Conservation (phyloP, 805 yeast genomes). For the Candida suzukii region DNA sequence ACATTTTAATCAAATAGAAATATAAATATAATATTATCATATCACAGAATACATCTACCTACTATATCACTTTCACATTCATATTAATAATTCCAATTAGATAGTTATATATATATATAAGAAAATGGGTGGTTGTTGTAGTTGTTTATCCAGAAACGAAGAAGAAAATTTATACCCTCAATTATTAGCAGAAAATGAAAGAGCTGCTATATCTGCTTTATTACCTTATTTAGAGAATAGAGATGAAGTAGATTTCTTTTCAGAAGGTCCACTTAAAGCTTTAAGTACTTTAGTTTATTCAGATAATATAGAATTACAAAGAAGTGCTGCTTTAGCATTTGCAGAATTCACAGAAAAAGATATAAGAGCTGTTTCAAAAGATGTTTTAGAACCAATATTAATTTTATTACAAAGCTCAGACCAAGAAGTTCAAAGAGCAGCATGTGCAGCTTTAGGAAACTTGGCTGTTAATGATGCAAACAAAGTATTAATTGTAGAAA, state of each 20-base stretch:
- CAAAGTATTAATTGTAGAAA: conserved; percentile 86
- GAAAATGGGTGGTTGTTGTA: conserved; percentile 47
- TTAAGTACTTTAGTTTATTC: conserved; percentile 89
- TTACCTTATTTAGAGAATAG: conserved; percentile 86
- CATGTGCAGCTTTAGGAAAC: conserved; percentile 98
- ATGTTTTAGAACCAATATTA: conserved; percentile 89
- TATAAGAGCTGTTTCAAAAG: conserved; percentile 82
- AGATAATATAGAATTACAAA: conserved; percentile 88
- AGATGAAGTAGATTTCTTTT: conserved; percentile 82
- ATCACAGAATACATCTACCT: too few species aligned
- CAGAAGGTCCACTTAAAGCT: conserved; percentile 81
- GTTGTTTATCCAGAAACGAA: conserved; percentile 35
- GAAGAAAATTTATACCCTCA: conserved; percentile 66
- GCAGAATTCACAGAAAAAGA: conserved; percentile 98
- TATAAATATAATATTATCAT: too few species aligned
- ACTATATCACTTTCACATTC: background rate
- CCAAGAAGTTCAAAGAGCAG: conserved; percentile 95
- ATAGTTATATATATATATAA: background rate
- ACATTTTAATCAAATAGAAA: too few species aligned
- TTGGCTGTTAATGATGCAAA: conserved; percentile 95
- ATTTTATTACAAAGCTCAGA: conserved; percentile 81
- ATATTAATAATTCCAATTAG: background rate
- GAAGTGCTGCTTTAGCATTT: conserved; percentile 96
- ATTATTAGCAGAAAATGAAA: conserved; percentile 86
- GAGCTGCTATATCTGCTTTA: conserved; percentile 90